Base-by-base conservation (phyloP, 2,329 filamentous ascomycete genomes). In the Pseudopithomyces maydicus region DNA sequence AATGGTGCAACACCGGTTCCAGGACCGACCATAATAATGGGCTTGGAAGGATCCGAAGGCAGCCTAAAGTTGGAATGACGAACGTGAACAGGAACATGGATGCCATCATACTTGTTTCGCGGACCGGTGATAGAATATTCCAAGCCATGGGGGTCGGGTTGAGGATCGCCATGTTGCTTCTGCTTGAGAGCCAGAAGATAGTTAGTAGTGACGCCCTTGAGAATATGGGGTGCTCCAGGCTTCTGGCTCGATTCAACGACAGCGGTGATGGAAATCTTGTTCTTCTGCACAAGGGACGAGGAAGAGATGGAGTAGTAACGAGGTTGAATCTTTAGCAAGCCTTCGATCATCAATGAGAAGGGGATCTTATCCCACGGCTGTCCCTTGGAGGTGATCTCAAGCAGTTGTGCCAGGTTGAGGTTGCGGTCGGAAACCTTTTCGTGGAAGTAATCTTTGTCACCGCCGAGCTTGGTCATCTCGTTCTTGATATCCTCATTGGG, bases 251-350 rank as follows among this genome's bases (percentile, higher is more conserved):
- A 91, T 76, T 98, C 95, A 57, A 99, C 94, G 39, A 98, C 90
- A 55, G 94, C 94, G 15, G 95, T 99, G 70, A 99, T 90, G 58
- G 95, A 91, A 65, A 99, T 92, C 81, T 92, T 94, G 79, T 96
- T 89, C 74, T 95, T 93, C 74, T 99, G 93, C 15, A 96, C 93
- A 8, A 92, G 77, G 6, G 95, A 97, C 0, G 95, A 98, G 1
- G 96, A 99, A 2, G 95, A 99, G 77, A 99, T 99, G 48, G 96
- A 99, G 82, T 99, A 99, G 84, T 98, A 99, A 48, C 95, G 91
- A 38, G 95, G 94, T 78, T 99, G 95, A 55, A 99, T 87, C 82
- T 97, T 98, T 79, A 88, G 91, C 59, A 99, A 79, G 64, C 92
- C 90, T 82, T 99, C 95, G 65, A 99, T 92, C 68, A 98, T 88